phyloP scores from a whole-genome alignment of 1,139 yeast genomes.

The Suhomyces terraborum region DNA sequence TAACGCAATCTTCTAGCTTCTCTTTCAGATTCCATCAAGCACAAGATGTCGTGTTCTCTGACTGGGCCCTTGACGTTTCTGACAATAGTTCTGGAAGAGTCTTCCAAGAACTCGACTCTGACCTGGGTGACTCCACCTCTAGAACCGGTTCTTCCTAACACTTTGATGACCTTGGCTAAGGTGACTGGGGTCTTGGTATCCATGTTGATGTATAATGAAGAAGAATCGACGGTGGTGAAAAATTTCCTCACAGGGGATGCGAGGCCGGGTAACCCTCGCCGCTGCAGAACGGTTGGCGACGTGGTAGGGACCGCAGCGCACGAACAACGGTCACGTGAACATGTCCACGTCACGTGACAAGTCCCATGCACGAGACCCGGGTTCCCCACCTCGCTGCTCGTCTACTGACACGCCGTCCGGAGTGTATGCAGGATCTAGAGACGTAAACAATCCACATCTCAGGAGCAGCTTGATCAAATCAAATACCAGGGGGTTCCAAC shows the following conservation, averaged over 20 bases:
- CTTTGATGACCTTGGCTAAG: conserved; percentile 32
- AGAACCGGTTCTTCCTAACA: conserved; percentile 33
- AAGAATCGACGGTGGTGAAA: conserved; percentile 9
- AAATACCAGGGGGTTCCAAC: not conserved
- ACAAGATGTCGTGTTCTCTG: conserved; percentile 32
- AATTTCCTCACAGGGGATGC: conserved; percentile 1
- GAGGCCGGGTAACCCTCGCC: conserved; percentile 11
- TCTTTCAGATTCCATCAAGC: conserved; percentile 33
- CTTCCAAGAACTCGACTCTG: conserved; percentile 32
- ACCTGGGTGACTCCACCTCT: conserved; percentile 35
- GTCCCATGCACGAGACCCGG: too few relatives aligned
- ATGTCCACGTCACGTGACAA: not conserved
- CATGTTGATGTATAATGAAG: conserved; percentile 14
- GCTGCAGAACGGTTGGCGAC: too few relatives aligned
- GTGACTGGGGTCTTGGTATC: conserved; percentile 33
- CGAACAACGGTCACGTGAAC: not conserved
- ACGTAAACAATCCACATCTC: conserved; percentile 10
- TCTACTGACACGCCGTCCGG: not conserved
- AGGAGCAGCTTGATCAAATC: not conserved
- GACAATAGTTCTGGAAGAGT: conserved; percentile 31
- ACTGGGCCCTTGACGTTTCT: conserved; percentile 35
- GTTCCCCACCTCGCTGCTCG: not conserved
- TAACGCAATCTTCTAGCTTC: conserved; percentile 34
- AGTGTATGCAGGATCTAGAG: conserved; percentile 6
- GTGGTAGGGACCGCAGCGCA: too few relatives aligned